Percentiles rank a stretch among this genome's conserved stretches.
Conservation (phyloP, 1,284 basidiomycete species). For the Leucoagaricus sp. region DNA sequence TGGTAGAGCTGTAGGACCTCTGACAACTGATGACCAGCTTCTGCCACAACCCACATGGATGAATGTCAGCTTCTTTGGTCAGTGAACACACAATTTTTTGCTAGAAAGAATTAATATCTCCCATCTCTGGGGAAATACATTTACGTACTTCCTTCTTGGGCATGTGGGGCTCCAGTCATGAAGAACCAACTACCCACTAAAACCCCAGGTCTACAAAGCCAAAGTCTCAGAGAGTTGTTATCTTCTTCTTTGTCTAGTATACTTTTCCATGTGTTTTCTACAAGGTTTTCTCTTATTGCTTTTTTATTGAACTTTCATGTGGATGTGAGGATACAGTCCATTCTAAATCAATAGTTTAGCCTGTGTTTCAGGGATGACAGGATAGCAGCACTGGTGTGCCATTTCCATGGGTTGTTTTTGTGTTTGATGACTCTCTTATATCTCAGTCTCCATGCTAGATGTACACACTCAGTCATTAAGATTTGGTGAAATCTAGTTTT, state of each 20-base stretch:
- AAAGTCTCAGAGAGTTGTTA: not conserved
- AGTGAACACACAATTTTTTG: too few species aligned
- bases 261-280: not conserved
- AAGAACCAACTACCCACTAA: not conserved
- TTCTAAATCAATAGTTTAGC: not conserved
- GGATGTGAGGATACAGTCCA: constrained; percentile 1
- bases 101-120: too few species aligned
- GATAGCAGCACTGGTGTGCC: not conserved
- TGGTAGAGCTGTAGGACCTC: too few species aligned
- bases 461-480: constrained; percentile 4
- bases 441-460: constrained; percentile 8
- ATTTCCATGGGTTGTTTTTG: not conserved
- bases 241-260: not conserved
- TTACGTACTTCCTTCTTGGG: not conserved
- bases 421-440: constrained; percentile 10
- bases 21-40: too few species aligned
- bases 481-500: constrained; percentile 12
- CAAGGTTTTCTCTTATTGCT: not conserved
- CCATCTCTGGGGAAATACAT: not conserved
- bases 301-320: not conserved
- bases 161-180: not conserved
- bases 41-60: too few species aligned
- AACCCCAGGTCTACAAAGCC: not conserved
- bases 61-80: too few species aligned
- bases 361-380: not conserved